These are phyloP conservation scores for Oryza officinalis DNA, from an alignment of 176 grass and related monocot genomes.

Conservation along the genomic window DNA sequence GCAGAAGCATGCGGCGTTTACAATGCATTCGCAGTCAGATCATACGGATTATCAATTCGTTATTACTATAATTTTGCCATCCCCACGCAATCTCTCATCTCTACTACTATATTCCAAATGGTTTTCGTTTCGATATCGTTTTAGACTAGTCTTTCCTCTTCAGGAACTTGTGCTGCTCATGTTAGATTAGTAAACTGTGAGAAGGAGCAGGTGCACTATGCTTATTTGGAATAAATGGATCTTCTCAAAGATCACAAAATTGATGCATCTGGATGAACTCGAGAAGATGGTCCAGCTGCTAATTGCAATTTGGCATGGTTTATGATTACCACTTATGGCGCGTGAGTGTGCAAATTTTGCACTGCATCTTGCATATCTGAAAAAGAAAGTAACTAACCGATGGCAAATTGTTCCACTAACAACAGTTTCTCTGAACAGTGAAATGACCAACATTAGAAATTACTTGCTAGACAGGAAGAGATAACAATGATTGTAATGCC, in stretches of 20 bases:
- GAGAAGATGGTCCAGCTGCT: constrained; percentile 24
- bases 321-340: constrained; percentile 45
- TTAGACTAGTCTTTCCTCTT: not conserved
- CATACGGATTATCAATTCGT: not conserved
- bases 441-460: not conserved
- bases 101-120: constrained; percentile 12
- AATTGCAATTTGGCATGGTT: constrained; percentile 20
- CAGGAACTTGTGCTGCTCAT: constrained; percentile 13
- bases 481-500: constrained; percentile 20
- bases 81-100: constrained; percentile 36
- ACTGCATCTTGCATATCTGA: not conserved
- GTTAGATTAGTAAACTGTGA: not conserved
- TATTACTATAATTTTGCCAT: constrained; percentile 29
- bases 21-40: constrained; percentile 31
- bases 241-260: constrained; percentile 5
- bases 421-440: not conserved
- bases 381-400: not conserved
- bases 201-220: constrained; percentile 16
- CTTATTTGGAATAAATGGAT: constrained; percentile 47
- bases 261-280: not conserved
- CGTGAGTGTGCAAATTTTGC: constrained; percentile 7
- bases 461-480: not conserved
- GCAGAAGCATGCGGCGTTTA: constrained; percentile 36
- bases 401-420: not conserved
- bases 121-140: not conserved